Evolutionary conservation across 1,284 basidiomycete genomes (phyloP), one percentile per base, ranked within the genome.

Genomic region (Boletellus deceptivus): DNA sequence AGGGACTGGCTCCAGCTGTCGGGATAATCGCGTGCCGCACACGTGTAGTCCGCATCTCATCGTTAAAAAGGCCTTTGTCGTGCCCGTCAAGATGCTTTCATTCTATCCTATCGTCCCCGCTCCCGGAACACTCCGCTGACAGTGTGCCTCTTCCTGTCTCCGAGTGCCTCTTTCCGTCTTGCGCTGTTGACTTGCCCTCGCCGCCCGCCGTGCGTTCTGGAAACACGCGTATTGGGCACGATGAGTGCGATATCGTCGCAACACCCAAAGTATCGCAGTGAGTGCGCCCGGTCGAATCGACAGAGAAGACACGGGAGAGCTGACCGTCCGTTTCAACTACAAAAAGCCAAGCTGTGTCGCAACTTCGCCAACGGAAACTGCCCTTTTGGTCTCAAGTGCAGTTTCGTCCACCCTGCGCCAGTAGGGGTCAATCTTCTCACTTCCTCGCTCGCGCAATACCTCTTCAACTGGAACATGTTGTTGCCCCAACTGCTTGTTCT

Each of bases 201-300:
- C 25, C 16, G 29, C 31, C 27, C 16, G 16, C 31, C 3, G 29
- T 42, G 25, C 11, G 33, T 47, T 38, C 36, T 36, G 29, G 42
- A 24, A 40, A 50, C 39, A 50, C 57, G 31, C 46, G 41, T 48
- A 29, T 42, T 17, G 45, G 46, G 5, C 46, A 53, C 20, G 44
- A 61, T 47, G 46, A 47, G 33, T 42, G 40, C 41, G 8, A 38
- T 39, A 27, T 36, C 53, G 4, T 46, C 51, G 33, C 55, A 46
- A 41, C 67, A 63, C 36, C 59, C 61, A 17, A 65, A 61, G 35
- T 68, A 67, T 54, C 68, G 68, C 51, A 69, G 64, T 67, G 46
- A 67, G 68, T 69, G 16, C 8, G 16, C 22, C 50, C 34, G 14
- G 6, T 46, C 10, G 25, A 39, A 44, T 53, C 29, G 50, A 3